phyloP scores from a whole-genome alignment of 305 asterid genomes.

The Fraxinus latifolia region DNA sequence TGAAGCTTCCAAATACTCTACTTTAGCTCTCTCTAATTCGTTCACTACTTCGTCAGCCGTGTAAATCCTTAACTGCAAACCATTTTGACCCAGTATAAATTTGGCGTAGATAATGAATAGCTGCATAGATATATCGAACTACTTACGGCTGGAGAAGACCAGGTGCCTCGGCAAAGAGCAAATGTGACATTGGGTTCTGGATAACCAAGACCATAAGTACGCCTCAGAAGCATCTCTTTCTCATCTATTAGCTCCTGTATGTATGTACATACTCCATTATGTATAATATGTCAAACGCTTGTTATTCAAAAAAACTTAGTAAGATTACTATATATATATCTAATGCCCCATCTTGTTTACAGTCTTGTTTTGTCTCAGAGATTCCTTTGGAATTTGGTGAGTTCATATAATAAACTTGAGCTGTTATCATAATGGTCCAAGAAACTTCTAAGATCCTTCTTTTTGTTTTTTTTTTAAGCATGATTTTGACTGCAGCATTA shows the following conservation, averaged over 20 bases:
- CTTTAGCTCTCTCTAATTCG: slow-evolving; percentile 81
- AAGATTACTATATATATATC: background rate
- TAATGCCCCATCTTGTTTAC: background rate
- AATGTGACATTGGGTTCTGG: slow-evolving; percentile 90
- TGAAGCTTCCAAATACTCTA: slow-evolving; percentile 83
- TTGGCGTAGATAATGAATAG: background rate
- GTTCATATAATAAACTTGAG: background rate
- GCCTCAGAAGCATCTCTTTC: slow-evolving; percentile 67
- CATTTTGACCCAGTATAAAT: slow-evolving; percentile 18
- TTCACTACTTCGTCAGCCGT: slow-evolving; percentile 66
- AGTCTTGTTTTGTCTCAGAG: background rate
- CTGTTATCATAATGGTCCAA: background rate
- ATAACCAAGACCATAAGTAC: slow-evolving; percentile 71
- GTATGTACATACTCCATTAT: background rate
- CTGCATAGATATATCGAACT: background rate
- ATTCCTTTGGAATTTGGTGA: background rate
- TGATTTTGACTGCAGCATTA: background rate
- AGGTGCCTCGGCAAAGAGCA: slow-evolving; percentile 85
- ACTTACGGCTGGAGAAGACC: slow-evolving; percentile 97
- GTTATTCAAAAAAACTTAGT: background rate
- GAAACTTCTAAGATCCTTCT: slow-evolving; percentile 5
- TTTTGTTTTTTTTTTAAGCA: background rate
- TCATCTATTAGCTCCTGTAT: slow-evolving; percentile 55
- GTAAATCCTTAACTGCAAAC: slow-evolving; percentile 61
- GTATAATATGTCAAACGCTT: background rate